These are phyloP conservation scores for Stephania cephalantha DNA, from an alignment of 164 flowering plant species.

Conservation along the genomic window DNA sequence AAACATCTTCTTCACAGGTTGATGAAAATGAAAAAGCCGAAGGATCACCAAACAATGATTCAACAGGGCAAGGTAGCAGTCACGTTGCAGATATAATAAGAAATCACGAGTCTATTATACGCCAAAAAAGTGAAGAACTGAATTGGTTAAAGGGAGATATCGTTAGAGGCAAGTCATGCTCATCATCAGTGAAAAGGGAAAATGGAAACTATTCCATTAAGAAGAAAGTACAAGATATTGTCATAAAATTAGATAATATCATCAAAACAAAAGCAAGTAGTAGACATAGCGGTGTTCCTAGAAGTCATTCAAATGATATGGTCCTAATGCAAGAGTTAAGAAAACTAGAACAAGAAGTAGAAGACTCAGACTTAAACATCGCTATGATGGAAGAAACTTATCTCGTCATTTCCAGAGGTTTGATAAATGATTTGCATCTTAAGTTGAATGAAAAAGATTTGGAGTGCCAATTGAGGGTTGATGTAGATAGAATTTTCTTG, in stretches of 20 bases:
- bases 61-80: slow-evolving; percentile 20
- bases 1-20: not conserved
- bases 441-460: slow-evolving; percentile 15
- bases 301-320: slow-evolving; percentile 9
- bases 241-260: slow-evolving; percentile 33
- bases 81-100: slow-evolving; percentile 44
- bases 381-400: slow-evolving; percentile 30
- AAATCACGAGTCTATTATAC: slow-evolving; percentile 50
- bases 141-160: slow-evolving; percentile 29
- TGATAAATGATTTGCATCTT: slow-evolving; percentile 18
- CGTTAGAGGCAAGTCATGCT: slow-evolving; percentile 20
- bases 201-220: slow-evolving; percentile 17
- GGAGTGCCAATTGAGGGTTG: slow-evolving; percentile 25
- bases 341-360: slow-evolving; percentile 29
- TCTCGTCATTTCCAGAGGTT: slow-evolving; percentile 18
- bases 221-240: slow-evolving; percentile 30
- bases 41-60: slow-evolving; percentile 12
- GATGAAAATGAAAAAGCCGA: slow-evolving; percentile 3
- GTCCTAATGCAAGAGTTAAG: slow-evolving; percentile 17
- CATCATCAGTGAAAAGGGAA: slow-evolving; percentile 16
- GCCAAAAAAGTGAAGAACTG: slow-evolving; percentile 38
- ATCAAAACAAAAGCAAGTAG: slow-evolving; percentile 17
- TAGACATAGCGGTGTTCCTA: not conserved
- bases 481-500: slow-evolving; percentile 14
- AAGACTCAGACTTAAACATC: slow-evolving; percentile 26